Base-by-base conservation (phyloP, 1,284 basidiomycete species). In the Cryptococcus sp. region DNA sequence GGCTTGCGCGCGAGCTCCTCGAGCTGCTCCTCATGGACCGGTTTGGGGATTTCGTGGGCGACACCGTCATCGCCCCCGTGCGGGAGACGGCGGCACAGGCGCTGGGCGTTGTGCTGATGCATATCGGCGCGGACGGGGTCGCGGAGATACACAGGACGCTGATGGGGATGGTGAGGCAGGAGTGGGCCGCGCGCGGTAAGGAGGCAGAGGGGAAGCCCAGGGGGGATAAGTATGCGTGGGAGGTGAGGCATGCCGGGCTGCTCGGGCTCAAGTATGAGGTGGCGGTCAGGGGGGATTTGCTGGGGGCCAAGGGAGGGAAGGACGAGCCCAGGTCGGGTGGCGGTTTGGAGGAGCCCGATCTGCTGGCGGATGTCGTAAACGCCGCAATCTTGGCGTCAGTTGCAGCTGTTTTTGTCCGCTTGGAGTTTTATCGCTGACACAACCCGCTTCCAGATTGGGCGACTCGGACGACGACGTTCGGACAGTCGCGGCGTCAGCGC, bases 201-300 rank as follows among this genome's bases (percentile, higher is more conserved):
- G 63, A 67, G 68, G 72, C 64, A 71, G 78, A 66, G 75, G 78
- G 57, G 73, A 80, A 52, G 57, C 70, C 45, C 6, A 70, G 64
- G 48, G 66, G 70, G 39, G 71, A 76, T 50, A 78, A 73, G 44
- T 92, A 96, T 76, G 85, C 94, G 4, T 99, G 96, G 96, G 92
- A 98, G 77, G 89, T 98, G 50, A 83, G 96, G 49, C 96, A 99
- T 79, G 95, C 96, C 2, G 96, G 96, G 35, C 78, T 99, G 53
- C 82, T 98, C 3, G 96, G 96, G 0, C 85, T 99, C 75, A 97
- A 96, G 78, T 98, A 98, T 74, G 91, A 98, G 75, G 93, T 98
- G 33, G 93, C 94, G 12, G 93, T 98, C 23, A 81, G 93, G 65
- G 84, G 82, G 52, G 92, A 96, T 71, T 77, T 96, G 35, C 85